These are phyloP conservation scores for Gossypium bickii DNA, from an alignment of 345 rosid genomes.

Conservation along the genomic window DNA sequence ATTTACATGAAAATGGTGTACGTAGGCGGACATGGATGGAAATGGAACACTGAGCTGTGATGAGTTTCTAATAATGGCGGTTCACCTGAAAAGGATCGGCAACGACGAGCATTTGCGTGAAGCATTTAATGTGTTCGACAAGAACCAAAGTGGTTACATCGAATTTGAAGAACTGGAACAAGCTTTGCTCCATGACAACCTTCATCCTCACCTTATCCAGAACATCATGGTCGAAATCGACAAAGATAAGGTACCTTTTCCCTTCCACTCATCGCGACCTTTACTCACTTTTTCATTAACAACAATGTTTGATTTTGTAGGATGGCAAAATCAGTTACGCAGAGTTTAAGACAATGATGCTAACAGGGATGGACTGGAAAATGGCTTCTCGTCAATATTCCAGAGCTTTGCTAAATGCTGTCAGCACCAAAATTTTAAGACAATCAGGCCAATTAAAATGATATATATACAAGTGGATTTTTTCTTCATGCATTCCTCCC, in stretches of 20 bases:
- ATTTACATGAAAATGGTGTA: not conserved
- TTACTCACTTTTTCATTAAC: too few relatives aligned
- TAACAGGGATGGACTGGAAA: conserved; percentile 80
- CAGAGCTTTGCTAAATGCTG: conserved; percentile 70
- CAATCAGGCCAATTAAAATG: conserved; percentile 18
- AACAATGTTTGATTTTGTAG: conserved; percentile 24
- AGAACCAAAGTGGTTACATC: conserved; percentile 58
- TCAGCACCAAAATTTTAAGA: conserved; percentile 77
- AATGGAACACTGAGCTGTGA: conserved; percentile 68
- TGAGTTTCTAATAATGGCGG: conserved; percentile 69
- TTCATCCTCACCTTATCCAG: conserved; percentile 50
- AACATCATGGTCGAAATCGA: conserved; percentile 81
- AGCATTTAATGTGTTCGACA: conserved; percentile 73
- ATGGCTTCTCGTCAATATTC: conserved; percentile 96
- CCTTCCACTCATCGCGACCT: too few relatives aligned
- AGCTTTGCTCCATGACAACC: conserved; percentile 47
- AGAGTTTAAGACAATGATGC: conserved; percentile 91
- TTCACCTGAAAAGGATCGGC: conserved; percentile 66
- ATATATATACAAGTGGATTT: not conserved
- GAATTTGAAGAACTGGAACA: conserved; percentile 74
- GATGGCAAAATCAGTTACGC: conserved; percentile 80
- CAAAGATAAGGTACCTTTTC: conserved; percentile 55
- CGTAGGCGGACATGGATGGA: conserved; percentile 68
- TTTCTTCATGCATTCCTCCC: too few relatives aligned
- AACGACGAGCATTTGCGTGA: conserved; percentile 57